Conservation (phyloP, 257 asterid species). For the Ophiorrhiza pumila region DNA sequence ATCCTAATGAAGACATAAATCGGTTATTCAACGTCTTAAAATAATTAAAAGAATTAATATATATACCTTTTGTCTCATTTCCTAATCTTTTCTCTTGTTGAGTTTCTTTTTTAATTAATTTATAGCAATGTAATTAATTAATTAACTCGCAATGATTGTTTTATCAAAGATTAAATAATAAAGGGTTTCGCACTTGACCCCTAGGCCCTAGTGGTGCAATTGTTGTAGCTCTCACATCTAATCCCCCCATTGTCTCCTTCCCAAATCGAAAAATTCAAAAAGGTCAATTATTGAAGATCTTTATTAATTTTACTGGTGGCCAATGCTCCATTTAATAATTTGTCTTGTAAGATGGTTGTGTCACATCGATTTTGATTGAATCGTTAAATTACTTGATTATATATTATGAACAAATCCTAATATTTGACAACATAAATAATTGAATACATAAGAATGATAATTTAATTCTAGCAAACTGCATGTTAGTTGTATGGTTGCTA, state of each 20-base stretch:
- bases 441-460: neutral
- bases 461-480: no score
- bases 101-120: neutral
- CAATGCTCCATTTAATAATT: neutral
- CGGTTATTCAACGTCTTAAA: neutral
- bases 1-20: neutral
- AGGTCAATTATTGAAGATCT: conserved; percentile 10
- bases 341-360: conserved; percentile 11
- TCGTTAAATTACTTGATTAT: neutral
- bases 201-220: neutral
- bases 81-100: neutral
- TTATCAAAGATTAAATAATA: neutral
- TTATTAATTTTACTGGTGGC: conserved; percentile 2
- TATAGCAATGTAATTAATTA: neutral
- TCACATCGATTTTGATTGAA: conserved; percentile 18
- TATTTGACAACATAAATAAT: neutral
- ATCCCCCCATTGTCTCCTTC: neutral
- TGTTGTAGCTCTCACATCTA: neutral
- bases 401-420: neutral
- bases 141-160: neutral
- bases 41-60: neutral
- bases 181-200: neutral
- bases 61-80: neutral
- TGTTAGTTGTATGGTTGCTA: no score
- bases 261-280: neutral